Percentiles rank a stretch among this genome's conserved stretches.
Conservation (phyloP, 2,329 filamentous ascomycete genomes). For the Raffaelea deltoideospora region DNA sequence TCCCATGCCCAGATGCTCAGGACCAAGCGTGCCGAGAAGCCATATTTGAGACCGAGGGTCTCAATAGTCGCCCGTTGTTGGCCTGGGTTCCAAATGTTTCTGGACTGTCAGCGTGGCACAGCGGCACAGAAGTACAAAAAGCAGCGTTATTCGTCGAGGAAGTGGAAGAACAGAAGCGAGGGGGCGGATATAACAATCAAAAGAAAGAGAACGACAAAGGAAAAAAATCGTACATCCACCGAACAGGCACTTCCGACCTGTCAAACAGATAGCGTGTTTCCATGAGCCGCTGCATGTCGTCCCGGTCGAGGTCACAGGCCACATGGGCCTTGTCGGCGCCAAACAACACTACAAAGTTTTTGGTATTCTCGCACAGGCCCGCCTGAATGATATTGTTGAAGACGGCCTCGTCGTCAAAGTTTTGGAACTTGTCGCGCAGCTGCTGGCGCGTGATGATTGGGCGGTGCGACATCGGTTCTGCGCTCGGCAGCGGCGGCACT, state of each 20-base stretch:
- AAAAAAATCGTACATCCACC: slow-evolving; percentile 46
- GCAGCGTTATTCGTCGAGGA: neutral
- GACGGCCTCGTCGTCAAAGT: slow-evolving; percentile 36
- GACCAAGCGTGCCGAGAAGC: slow-evolving; percentile 51
- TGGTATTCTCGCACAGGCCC: slow-evolving; percentile 23
- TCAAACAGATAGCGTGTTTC: slow-evolving; percentile 4
- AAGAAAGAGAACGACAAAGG: no score
- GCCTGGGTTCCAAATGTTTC: slow-evolving; percentile 57
- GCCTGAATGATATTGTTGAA: slow-evolving; percentile 27
- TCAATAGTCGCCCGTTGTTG: slow-evolving; percentile 38
- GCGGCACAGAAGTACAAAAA: no score
- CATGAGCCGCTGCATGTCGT: slow-evolving; percentile 25
- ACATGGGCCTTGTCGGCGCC: slow-evolving; percentile 38
- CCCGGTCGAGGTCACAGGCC: slow-evolving; percentile 34
- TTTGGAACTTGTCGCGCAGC: slow-evolving; percentile 21
- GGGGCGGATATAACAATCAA: neutral
- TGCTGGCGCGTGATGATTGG: neutral
- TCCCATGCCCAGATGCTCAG: slow-evolving; percentile 41
- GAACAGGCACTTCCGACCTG: slow-evolving; percentile 30
- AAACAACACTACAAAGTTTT: slow-evolving; percentile 53
- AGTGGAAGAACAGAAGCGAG: no score
- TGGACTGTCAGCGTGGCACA: slow-evolving; percentile 13
- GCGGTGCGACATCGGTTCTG: neutral
- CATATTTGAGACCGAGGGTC: slow-evolving; percentile 44
- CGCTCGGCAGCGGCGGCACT: no score